Evolutionary conservation across 805 yeast genomes (phyloP).

Genomic region (Ogataea sp.): DNA sequence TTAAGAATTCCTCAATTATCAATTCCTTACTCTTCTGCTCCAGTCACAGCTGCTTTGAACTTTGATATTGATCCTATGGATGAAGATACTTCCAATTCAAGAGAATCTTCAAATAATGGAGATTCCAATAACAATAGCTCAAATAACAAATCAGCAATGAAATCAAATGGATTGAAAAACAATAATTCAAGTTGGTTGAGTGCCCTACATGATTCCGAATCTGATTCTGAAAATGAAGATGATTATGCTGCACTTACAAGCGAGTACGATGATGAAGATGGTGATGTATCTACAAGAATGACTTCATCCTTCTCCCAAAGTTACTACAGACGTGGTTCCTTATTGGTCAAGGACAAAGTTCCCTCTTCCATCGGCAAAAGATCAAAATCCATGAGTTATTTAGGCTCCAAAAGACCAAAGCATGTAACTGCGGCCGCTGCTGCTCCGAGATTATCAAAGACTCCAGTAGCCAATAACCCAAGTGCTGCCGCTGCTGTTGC

Average conservation of each 20-base stretch:
- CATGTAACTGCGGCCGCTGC: conserved; percentile 73
- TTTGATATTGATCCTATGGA: too few relatives aligned
- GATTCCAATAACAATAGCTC: background rate
- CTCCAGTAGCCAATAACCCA: conserved; percentile 47
- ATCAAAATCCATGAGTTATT: conserved; percentile 58
- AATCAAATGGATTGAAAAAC: background rate
- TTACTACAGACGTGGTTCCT: conserved; percentile 24
- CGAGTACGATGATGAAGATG: conserved; percentile 28
- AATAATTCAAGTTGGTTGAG: conserved; percentile 6
- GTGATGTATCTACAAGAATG: conserved; percentile 9
- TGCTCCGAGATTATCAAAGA: conserved; percentile 70
- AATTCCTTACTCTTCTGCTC: conserved; percentile 70
- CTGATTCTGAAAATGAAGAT: conserved; percentile 32
- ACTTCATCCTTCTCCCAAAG: conserved; percentile 14
- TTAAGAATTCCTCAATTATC: conserved; percentile 28
- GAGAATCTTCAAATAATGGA: background rate
- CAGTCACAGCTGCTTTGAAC: conserved; percentile 60
- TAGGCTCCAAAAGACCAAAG: conserved; percentile 41
- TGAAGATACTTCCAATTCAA: too few relatives aligned
- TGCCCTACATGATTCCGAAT: conserved; percentile 18
- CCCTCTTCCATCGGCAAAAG: conserved; percentile 39
- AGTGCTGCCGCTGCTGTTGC: conserved; percentile 70
- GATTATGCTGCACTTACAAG: conserved; percentile 22
- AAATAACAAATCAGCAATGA: background rate
- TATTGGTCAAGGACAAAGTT: conserved; percentile 28